Evolutionary conservation across 2,329 filamentous ascomycete genomes (phyloP).

Genomic region (Sclerotinia trifoliorum): DNA sequence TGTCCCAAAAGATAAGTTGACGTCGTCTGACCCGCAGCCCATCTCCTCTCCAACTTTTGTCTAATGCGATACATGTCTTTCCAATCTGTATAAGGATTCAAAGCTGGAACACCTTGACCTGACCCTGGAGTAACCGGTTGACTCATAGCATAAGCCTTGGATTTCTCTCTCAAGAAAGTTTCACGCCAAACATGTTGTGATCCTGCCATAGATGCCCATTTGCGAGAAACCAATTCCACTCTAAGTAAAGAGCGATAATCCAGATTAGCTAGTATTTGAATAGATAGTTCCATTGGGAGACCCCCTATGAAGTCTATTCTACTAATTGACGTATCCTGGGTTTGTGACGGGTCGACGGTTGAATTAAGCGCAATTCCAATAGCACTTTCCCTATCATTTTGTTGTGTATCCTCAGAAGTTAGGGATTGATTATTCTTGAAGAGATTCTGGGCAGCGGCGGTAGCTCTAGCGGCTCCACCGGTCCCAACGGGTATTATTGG

Average conservation of each 20-base stretch:
- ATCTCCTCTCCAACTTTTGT: constrained; percentile 71
- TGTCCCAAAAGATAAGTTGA: constrained; percentile 91
- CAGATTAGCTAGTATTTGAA: constrained; percentile 57
- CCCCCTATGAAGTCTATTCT: constrained; percentile 57
- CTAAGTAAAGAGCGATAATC: constrained; percentile 53
- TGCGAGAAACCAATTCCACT: constrained; percentile 50
- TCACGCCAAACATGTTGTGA: constrained; percentile 64
- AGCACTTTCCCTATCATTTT: constrained; percentile 60
- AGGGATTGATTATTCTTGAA: constrained; percentile 46
- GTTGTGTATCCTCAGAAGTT: constrained; percentile 36
- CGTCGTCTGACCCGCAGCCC: constrained; percentile 74
- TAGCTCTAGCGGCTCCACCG: constrained; percentile 58
- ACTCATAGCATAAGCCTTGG: constrained; percentile 58
- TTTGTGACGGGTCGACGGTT: constrained; percentile 31
- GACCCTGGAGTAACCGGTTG: constrained; percentile 51
- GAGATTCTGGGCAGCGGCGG: constrained; percentile 57
- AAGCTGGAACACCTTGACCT: constrained; percentile 56
- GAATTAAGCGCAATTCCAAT: constrained; percentile 57
- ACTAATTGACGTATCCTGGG: constrained; percentile 48
- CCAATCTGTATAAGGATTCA: constrained; percentile 71
- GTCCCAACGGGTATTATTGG: constrained; percentile 60
- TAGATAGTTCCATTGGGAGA: constrained; percentile 58
- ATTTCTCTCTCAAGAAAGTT: constrained; percentile 61
- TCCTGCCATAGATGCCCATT: constrained; percentile 49
- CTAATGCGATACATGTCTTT: constrained; percentile 79